phyloP scores from a whole-genome alignment of 2,329 filamentous ascomycete species.

The Fusarium sp. region DNA sequence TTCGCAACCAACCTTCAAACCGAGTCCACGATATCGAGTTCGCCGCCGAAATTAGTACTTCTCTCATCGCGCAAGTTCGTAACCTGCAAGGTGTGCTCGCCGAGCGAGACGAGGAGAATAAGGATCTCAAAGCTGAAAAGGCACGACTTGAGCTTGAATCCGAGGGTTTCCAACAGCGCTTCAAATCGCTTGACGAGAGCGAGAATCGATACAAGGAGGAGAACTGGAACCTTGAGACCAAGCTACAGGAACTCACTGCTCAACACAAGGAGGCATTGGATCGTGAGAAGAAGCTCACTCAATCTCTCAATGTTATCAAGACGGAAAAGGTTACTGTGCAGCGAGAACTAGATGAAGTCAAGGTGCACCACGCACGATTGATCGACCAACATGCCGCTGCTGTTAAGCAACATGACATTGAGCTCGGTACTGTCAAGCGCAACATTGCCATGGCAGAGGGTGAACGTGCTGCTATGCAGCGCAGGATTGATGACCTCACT shows the following conservation, averaged over 20 bases:
- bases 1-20: constrained; percentile 88
- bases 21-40: constrained; percentile 97
- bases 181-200: constrained; percentile 88
- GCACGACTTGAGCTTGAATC: constrained; percentile 84
- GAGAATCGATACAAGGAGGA: constrained; percentile 98
- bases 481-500: constrained; percentile 87
- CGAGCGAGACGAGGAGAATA: constrained; percentile 89
- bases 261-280: constrained; percentile 80
- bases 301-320: constrained; percentile 75
- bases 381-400: constrained; percentile 81
- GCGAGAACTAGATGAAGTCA: constrained; percentile 91
- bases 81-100: constrained; percentile 86
- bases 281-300: constrained; percentile 83
- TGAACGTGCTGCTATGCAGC: constrained; percentile 81
- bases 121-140: constrained; percentile 78
- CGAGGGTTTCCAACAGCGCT: constrained; percentile 80
- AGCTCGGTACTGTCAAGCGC: constrained; percentile 84
- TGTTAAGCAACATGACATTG: constrained; percentile 88
- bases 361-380: constrained; percentile 80
- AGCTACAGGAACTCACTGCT: constrained; percentile 83
- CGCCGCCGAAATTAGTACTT: constrained; percentile 97
- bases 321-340: constrained; percentile 82
- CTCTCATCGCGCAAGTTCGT: constrained; percentile 91
- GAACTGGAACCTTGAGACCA: constrained; percentile 97
- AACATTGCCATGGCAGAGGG: constrained; percentile 81